phyloP scores from a whole-genome alignment of 345 rosid species.

The Eucalyptus sp. region DNA sequence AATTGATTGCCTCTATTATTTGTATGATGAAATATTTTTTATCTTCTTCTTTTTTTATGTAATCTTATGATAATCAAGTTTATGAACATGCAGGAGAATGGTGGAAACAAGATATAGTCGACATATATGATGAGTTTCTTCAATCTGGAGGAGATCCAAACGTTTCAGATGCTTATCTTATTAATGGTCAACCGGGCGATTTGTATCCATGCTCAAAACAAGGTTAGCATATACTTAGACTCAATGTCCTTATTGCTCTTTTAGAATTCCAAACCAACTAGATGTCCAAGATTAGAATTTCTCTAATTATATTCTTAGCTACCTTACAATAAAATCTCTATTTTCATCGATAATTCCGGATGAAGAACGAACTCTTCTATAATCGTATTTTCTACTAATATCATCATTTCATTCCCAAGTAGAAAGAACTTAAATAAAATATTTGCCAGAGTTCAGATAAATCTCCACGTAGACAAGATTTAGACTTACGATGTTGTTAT shows the following conservation, averaged over 20 bases:
- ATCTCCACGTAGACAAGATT: background rate
- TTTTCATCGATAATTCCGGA: background rate
- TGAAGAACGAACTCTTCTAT: background rate
- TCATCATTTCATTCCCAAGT: background rate
- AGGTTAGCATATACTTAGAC: background rate
- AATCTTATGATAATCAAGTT: background rate
- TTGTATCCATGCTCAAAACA: conserved; percentile 17
- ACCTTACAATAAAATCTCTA: background rate
- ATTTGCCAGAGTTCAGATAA: background rate
- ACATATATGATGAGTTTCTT: background rate
- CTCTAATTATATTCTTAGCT: background rate
- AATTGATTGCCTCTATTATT: background rate
- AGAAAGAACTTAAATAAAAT: background rate
- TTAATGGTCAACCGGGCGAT: conserved; percentile 42
- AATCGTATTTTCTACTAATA: background rate
- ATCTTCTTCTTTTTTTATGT: background rate
- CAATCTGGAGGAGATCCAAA: conserved; percentile 9
- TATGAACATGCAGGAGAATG: conserved; percentile 12
- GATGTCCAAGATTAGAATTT: background rate
- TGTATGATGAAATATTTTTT: background rate
- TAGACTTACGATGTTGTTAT: background rate
- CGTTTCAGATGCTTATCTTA: conserved; percentile 18
- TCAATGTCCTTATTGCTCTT: background rate
- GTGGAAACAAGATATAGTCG: conserved; percentile 16
- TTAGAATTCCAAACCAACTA: background rate